Base-by-base conservation (phyloP, 2,329 filamentous ascomycete species). In the Alternaria ethzedia region DNA sequence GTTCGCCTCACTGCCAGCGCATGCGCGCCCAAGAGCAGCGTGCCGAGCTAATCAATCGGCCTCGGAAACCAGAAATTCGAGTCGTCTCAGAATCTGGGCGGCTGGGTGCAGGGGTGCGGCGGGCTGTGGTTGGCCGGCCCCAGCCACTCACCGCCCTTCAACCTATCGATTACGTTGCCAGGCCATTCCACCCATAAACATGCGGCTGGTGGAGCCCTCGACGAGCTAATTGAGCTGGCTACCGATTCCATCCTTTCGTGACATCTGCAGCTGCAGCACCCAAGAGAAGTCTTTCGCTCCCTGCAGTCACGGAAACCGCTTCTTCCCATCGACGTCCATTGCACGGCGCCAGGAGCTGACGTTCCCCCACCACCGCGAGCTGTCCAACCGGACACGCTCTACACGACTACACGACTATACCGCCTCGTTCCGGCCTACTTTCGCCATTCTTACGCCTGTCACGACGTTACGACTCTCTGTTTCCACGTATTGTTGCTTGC, bases 361-460 rank as follows among this genome's bases (percentile, higher is more conserved):
- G 63, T 66, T 61, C 69, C 63, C 55, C 69, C 55, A 68, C 63
- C 61, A 51, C 57, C 50, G 51, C 63, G 70, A 74, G 73, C 72
- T 75, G 72, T 77, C 75, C 75, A 59, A 73, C 72, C 65, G 74
- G 76, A 68, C 75, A 72, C 72, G 77, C 73, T 77, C 74, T 63
- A 64, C 67, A 52, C 36, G 36, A 41, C 8, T 17, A 6, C 36
- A 41, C 36, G 15, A 41, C 59, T 54, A 57, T 52, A 57, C 63
- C 61, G 57, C 68, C 51, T 59, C 68, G 58, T 64, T 57, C 57
- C 67, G 59, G 70, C 68, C 73, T 69, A 30, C 57, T 45, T 57
- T 64, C 59, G 59, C 63, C 58, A 61, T 63, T 59, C 47, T 69
- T 63, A 72, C 73, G 66, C 56, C 68, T 63, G 64, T 72, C 59